phyloP scores from a whole-genome alignment of 2,329 filamentous ascomycete genomes.

The Microsporum ferrugineum region DNA sequence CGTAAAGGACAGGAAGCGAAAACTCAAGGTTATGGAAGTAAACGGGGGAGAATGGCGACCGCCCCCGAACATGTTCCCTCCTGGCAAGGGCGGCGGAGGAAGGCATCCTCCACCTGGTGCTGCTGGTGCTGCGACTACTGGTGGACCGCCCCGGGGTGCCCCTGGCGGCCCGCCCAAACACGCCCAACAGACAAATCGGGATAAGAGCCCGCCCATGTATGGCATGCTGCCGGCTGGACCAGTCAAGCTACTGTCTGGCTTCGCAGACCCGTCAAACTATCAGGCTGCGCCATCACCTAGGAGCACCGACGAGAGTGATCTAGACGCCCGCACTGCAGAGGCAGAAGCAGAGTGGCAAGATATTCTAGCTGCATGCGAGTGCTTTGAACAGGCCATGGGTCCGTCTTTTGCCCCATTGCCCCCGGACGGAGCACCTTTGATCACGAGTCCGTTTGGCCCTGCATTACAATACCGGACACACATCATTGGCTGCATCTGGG shows the following conservation, averaged over 20 bases:
- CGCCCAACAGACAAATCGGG: constrained; percentile 11
- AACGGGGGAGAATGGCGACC: constrained; percentile 49
- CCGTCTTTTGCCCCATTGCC: constrained; percentile 65
- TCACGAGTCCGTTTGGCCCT: constrained; percentile 65
- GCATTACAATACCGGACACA: constrained; percentile 74
- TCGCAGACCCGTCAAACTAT: constrained; percentile 23
- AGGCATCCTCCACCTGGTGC: constrained; percentile 9
- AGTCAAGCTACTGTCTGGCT: constrained; percentile 40
- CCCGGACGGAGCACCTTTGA: constrained; percentile 51
- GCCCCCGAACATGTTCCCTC: constrained; percentile 37
- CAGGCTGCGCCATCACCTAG: constrained; percentile 15
- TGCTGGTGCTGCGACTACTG: not conserved
- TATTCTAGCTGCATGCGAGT: constrained; percentile 32
- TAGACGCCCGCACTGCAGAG: constrained; percentile 54
- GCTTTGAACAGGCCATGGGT: constrained; percentile 49
- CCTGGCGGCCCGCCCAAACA: constrained; percentile 8
- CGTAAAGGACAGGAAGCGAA: constrained; percentile 64
- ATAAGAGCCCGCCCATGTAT: constrained; percentile 33
- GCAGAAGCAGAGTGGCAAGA: constrained; percentile 66
- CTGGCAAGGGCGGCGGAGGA: constrained; percentile 11
- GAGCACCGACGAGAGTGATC: constrained; percentile 42
- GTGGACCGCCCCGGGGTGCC: not conserved
- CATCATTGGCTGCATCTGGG: constrained; percentile 78
- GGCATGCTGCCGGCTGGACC: constrained; percentile 39
- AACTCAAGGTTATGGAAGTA: constrained; percentile 54